Evolutionary conservation across 169 alveolate genomes (phyloP), one percentile per base, ranked within the genome.

Genomic region (Theileria parva): DNA sequence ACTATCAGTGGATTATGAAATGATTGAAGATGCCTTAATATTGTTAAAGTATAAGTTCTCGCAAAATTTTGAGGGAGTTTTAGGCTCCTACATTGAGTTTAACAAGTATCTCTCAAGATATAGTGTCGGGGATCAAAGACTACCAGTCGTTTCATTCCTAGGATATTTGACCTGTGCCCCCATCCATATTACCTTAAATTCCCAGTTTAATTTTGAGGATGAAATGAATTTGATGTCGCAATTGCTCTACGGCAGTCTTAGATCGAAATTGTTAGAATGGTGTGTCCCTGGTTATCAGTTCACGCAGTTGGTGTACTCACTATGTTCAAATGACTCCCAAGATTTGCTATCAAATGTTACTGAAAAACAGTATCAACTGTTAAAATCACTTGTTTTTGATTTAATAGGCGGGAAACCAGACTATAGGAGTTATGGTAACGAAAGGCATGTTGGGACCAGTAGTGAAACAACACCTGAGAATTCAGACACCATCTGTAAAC

Each of bases 1-100:
- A 65, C 59, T 39, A 23, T 65, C 74, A 65, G 25, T 39, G 8
- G 74, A 65, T 25, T 65, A 65, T 37, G 39, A 19, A 19, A 57
- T 19, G 32, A 19, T 57, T 19, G 28, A 57, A 57, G 66, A 57
- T 57, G 66, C 66, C 27, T 57, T 57, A 25, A 57, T 21, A 3
- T 21, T 57, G 66, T 19, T 57, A 25, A 21, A 57, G 37, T 9
- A 25, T 13, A 25, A 57, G 32, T 19, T 57, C 15, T 21, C 27
- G 27, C 66, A 21, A 25, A 57, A 25, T 11, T 19, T 57, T 9
- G 66, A 57, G 1, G 32, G 32, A 25, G 66, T 25, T 57, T 57
- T 57, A 17, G 32, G 8, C 28, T 25, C 27, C 13, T 57, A 21
- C 34, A 13, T 19, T 2, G 66, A 57, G 27, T 57, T 57, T 25